Base-by-base conservation (phyloP, 2,329 filamentous ascomycete genomes). In the Fusarium chuoi region DNA sequence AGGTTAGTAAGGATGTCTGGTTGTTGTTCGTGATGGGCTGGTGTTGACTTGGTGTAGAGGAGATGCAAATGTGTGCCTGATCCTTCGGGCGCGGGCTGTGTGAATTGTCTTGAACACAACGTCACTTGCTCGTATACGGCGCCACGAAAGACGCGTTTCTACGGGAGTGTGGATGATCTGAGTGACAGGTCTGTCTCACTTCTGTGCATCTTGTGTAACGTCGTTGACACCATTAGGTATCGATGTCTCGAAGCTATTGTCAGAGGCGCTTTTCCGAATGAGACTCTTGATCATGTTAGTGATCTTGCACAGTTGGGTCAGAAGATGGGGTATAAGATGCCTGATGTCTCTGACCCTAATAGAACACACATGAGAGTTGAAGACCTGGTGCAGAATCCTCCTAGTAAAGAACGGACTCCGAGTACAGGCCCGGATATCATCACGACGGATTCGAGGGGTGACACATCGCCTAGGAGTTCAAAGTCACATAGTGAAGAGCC, bases 211-310 rank as follows among this genome's bases (percentile, higher is more conserved):
- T 30, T 24, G 35, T 28, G 41, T 28, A 58, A 58, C 11, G n/a
- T 24, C 6, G 11, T 24, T 64, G 26, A 56, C 22, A 24, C 6
- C 11, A 57, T 26, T n/a, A 81, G 80, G 28, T 81, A 81, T 48
- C 79, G 77, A 38, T 82, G 82, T 63, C 75, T 83, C 14, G 81
- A 83, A 55, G 81, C 81, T 15, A 79, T 83, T 28, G 81, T 83
- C 61, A 79, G 75, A 48, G 80, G 77, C 2, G 77, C 79, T 12
- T 81, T 83, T 54, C 82, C 82, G 10, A 67, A 81, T 44, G 81
- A 82, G 26, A 52, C 71, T 3, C 77, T 77, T 7, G 71, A 77
- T 13, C 80, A 79, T 7, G 76, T 79, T 11, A 65, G 71, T 22
- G 79, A 82, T 41, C 77, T 83, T n/a, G 45, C 78, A 14, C 70